These are phyloP conservation scores for Asclepias syriaca DNA, from an alignment of 257 asterid species.

Conservation along the genomic window DNA sequence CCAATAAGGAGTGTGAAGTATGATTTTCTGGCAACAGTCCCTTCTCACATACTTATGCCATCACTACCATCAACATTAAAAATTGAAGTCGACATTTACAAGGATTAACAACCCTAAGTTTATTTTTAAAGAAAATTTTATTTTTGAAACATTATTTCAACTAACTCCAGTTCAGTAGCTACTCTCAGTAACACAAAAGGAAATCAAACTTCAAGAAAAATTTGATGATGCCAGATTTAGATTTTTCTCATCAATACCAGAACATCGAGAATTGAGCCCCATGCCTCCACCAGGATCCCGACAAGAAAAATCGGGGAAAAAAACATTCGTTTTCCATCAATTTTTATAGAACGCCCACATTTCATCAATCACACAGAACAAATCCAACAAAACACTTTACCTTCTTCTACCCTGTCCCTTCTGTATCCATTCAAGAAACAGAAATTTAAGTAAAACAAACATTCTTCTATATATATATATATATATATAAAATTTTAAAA, in stretches of 20 bases:
- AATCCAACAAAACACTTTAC: conserved; percentile 3
- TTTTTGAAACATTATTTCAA: neutral
- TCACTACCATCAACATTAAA: neutral
- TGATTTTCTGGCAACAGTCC: conserved; percentile 8
- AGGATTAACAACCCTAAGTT: neutral
- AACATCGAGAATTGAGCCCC: neutral
- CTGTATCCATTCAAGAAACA: neutral
- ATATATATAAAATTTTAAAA: no score
- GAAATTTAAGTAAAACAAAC: neutral
- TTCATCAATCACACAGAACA: neutral
- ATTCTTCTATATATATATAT: no score
- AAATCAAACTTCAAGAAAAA: neutral
- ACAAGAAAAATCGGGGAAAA: neutral
- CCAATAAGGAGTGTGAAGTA: neutral
- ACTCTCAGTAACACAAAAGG: neutral
- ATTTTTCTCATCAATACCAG: neutral
- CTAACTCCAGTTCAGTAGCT: neutral
- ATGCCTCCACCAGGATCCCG: neutral
- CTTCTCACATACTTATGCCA: neutral
- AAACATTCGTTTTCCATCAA: neutral
- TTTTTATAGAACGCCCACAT: neutral
- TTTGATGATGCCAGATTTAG: conserved; percentile 5
- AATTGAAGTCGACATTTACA: conserved; percentile 2
- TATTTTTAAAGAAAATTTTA: neutral
- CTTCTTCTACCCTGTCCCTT: neutral